Evolutionary conservation across 163 green algal genomes (phyloP), one percentile per base, ranked within the genome.

Genomic region (Coccomyxa subellipsoidea): DNA sequence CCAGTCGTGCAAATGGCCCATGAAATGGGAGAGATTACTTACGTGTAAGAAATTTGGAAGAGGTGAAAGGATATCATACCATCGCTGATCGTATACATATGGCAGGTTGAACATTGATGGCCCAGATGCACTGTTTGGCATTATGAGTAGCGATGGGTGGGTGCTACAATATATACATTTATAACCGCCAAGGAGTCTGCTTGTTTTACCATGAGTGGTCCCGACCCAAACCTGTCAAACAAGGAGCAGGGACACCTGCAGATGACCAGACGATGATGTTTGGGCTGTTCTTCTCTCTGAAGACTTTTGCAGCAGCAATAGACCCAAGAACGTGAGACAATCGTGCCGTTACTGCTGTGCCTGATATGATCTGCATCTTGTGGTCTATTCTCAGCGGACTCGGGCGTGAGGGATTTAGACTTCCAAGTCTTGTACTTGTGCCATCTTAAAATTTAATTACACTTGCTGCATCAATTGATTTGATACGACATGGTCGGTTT

Each of bases 201-300:
- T 84, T 98, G 38, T 93, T 95, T 80, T 97, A 98, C 76, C 89
- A 94, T 31, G 94, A 98, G 54, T 98, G 95, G 95, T 88, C 88
- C 21, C 88, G 95, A 18, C 89, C 93, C 1, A 95, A 95, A 81
- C 85, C 87, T 0, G 88, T 94, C 0, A 92, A 87, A 77, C 81
- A 92, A 35, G 94, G 93, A 0, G 92, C 92, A 8, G 91, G 92
- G 29, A 93, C 83, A 10, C 80, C 89, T 7, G 75, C 71, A n/a
- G 96, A 98, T 79, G 94, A 98, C 73, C 90, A 95, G 76, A 98
- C 98, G 87, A 92, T 98, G 76, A 95, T 99, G 91, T 98, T 98
- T 91, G 95, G 95, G 0, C 88, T 98, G 7, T 92, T 97, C 77
- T 98, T 96, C 90, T 96, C 94, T 1, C 85, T 98, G 69, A 95